phyloP scores from a whole-genome alignment of 139 green algal genomes.

The Haematococcus sp. region DNA sequence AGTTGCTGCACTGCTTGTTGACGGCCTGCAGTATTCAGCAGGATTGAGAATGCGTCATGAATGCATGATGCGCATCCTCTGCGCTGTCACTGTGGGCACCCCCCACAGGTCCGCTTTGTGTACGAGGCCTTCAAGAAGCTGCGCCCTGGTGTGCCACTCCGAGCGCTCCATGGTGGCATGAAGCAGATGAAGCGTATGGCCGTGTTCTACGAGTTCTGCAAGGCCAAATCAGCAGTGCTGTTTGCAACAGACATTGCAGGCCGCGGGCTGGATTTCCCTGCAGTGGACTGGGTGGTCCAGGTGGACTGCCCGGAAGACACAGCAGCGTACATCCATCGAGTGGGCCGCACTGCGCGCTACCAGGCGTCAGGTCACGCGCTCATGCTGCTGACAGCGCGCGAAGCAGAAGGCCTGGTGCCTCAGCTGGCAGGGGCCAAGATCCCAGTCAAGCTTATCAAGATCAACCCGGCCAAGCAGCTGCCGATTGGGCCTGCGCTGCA shows the following conservation, averaged over 20 bases:
- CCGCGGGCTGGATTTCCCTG: constrained; percentile 88
- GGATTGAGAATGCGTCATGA: background rate
- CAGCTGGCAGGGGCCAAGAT: constrained; percentile 77
- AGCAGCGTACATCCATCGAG: constrained; percentile 91
- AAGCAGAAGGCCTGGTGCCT: constrained; percentile 62
- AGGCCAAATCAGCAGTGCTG: constrained; percentile 67
- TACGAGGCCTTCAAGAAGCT: constrained; percentile 89
- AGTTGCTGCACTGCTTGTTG: background rate
- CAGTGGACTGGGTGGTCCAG: constrained; percentile 92
- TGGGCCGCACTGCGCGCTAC: constrained; percentile 57
- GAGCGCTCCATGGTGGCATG: constrained; percentile 91
- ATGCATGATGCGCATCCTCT: background rate
- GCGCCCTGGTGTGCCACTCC: constrained; percentile 85
- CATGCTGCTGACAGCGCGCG: constrained; percentile 74
- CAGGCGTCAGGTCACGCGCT: constrained; percentile 63
- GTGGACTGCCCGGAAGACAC: constrained; percentile 94
- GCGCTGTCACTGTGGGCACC: background rate
- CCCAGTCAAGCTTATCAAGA: constrained; percentile 71
- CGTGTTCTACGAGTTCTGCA: constrained; percentile 82
- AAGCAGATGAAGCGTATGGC: constrained; percentile 91
- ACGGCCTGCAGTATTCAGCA: background rate
- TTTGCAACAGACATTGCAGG: constrained; percentile 94
- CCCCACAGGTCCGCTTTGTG: constrained; percentile 83
- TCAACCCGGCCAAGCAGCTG: constrained; percentile 80
- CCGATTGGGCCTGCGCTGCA: constrained; percentile 69